Evolutionary conservation across 2,329 filamentous ascomycete species (phyloP).

Genomic region (Pezicula rhizophila): DNA sequence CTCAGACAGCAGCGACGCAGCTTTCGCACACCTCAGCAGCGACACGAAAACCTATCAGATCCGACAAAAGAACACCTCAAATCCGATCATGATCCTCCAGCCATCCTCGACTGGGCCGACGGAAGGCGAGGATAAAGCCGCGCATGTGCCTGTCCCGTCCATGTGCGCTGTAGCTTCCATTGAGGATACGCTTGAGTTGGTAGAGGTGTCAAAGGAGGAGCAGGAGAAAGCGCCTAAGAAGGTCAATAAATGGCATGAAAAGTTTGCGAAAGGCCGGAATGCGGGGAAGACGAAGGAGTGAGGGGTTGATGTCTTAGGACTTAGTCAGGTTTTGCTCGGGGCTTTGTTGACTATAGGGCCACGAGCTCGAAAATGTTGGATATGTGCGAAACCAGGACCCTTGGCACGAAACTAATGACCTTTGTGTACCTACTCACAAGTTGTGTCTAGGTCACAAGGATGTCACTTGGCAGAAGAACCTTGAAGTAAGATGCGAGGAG

Average conservation of each 20-base stretch:
- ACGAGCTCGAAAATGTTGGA: no score
- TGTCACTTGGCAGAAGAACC: no score
- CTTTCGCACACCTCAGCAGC: constrained; percentile 47
- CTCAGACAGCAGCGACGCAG: constrained; percentile 21
- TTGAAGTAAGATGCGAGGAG: no score
- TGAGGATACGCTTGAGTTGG: constrained; percentile 57
- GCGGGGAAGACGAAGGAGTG: constrained; percentile 13
- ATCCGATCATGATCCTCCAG: constrained; percentile 53
- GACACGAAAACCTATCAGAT: constrained; percentile 49
- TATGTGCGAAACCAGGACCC: no score
- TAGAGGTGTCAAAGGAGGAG: constrained; percentile 32
- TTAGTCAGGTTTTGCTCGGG: no score
- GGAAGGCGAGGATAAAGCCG: constrained; percentile 12
- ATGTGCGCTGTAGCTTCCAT: constrained; percentile 48
- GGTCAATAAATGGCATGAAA: constrained; percentile 53
- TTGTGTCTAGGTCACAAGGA: no score
- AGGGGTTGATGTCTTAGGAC: not conserved
- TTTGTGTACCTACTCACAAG: no score
- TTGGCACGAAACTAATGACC: no score
- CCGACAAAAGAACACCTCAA: constrained; percentile 62
- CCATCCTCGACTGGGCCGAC: constrained; percentile 23
- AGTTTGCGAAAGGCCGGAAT: constrained; percentile 36
- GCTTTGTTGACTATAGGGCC: no score
- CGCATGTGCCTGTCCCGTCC: constrained; percentile 28
- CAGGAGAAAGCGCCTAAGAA: constrained; percentile 23